Conservation (phyloP, 805 yeast species). For the Myxozyma neotropica region DNA sequence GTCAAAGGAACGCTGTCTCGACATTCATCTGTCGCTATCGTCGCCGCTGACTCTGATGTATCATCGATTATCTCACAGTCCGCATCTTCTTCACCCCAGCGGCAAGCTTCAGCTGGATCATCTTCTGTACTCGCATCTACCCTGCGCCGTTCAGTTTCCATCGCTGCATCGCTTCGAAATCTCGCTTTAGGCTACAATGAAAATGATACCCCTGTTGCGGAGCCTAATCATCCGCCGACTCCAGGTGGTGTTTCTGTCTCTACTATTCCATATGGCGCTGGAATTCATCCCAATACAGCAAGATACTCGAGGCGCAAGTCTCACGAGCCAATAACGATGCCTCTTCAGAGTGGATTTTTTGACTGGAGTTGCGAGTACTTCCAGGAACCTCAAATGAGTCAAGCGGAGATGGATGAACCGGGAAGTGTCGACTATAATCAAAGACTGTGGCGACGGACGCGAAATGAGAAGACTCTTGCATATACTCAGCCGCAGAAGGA, state of each 20-base stretch:
- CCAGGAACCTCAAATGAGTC: slow-evolving; percentile 93
- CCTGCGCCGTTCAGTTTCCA: slow-evolving; percentile 37
- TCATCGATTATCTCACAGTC: not conserved
- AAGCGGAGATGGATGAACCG: slow-evolving; percentile 82
- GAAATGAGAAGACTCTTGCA: slow-evolving; percentile 83
- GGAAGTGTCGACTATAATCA: slow-evolving; percentile 85
- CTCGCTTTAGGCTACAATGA: slow-evolving; percentile 32
- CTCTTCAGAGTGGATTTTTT: slow-evolving; percentile 44
- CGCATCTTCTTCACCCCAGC: slow-evolving; percentile 10
- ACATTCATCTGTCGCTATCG: not conserved
- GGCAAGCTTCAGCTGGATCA: slow-evolving; percentile 8
- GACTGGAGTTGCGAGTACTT: slow-evolving; percentile 75
- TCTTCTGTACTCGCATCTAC: slow-evolving; percentile 30
- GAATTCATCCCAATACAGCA: slow-evolving; percentile 41
- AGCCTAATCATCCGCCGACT: slow-evolving; percentile 27
- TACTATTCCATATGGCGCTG: slow-evolving; percentile 40
- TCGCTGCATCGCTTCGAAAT: slow-evolving; percentile 36
- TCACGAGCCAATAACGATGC: slow-evolving; percentile 38
- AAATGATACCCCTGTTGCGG: slow-evolving; percentile 14
- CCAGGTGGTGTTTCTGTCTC: slow-evolving; percentile 35
- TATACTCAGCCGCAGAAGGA: slow-evolving; percentile 90
- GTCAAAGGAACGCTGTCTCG: not conserved
- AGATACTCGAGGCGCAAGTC: slow-evolving; percentile 36
- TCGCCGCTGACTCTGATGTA: not conserved
- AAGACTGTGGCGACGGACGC: slow-evolving; percentile 82